A percentile compares a stretch with the other conserved stretches of the same genome.
Evolutionary conservation across 495 filamentous ascomycete genomes (phyloP).

Genomic region (Amphirosellinia nigrospora): DNA sequence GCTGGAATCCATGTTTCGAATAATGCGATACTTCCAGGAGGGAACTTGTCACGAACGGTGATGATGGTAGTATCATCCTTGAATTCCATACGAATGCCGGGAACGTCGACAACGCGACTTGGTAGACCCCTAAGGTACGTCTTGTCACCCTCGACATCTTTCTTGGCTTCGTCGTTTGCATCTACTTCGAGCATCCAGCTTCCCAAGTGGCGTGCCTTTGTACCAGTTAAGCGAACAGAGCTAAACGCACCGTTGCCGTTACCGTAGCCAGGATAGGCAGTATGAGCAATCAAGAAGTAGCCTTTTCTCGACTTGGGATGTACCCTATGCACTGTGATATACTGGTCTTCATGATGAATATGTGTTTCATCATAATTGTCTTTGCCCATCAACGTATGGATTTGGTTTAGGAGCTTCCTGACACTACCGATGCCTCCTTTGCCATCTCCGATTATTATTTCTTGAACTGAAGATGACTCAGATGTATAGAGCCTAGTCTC

Average conservation of each 20-base stretch:
- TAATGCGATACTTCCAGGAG: slow-evolving; percentile 90
- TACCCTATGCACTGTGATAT: slow-evolving; percentile 93
- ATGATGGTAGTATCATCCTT: slow-evolving; percentile 76
- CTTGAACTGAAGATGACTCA: slow-evolving; percentile 62
- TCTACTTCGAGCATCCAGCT: slow-evolving; percentile 90
- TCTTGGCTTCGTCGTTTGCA: slow-evolving; percentile 65
- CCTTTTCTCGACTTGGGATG: slow-evolving; percentile 90
- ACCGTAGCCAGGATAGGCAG: slow-evolving; percentile 87
- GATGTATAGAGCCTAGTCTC: slow-evolving; percentile 85
- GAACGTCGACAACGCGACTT: slow-evolving; percentile 74
- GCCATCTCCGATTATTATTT: slow-evolving; percentile 65
- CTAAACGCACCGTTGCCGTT: slow-evolving; percentile 76
- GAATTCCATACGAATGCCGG: slow-evolving; percentile 70
- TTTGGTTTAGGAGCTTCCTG: slow-evolving; percentile 88
- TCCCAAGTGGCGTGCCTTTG: slow-evolving; percentile 78
- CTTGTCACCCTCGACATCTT: slow-evolving; percentile 69
- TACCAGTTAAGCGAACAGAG: slow-evolving; percentile 76
- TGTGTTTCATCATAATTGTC: slow-evolving; percentile 94
- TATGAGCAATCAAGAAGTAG: slow-evolving; percentile 93
- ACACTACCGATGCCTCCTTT: slow-evolving; percentile 84
- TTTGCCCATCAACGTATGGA: slow-evolving; percentile 92
- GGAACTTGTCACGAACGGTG: slow-evolving; percentile 78
- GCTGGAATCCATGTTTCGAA: slow-evolving; percentile 95
- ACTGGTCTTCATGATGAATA: slow-evolving; percentile 94
- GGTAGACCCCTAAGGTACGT: slow-evolving; percentile 78